Conservation (phyloP, 2,329 filamentous ascomycete genomes). For the Curvularia verruculosa region DNA sequence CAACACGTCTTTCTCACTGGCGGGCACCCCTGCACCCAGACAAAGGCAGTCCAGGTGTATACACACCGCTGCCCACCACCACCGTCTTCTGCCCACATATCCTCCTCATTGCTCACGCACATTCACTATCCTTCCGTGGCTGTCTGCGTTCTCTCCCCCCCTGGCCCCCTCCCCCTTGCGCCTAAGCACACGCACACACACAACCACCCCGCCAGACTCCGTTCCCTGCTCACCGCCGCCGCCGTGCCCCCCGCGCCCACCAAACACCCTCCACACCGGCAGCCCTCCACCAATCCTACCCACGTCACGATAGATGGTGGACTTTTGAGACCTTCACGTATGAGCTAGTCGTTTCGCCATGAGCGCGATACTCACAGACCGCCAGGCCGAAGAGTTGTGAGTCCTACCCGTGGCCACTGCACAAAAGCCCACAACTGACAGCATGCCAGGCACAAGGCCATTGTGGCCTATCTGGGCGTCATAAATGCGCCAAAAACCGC, state of each 20-base stretch:
- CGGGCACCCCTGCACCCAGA: conserved; percentile 15
- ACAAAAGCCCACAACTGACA: conserved; percentile 11
- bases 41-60: conserved; percentile 4
- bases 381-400: conserved; percentile 89
- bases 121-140: conserved; percentile 12
- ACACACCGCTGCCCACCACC: conserved; percentile 6
- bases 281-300: conserved; percentile 8
- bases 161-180: conserved; percentile 1
- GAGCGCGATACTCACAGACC: conserved; percentile 75
- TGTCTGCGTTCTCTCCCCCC: conserved; percentile 3
- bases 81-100: conserved; percentile 1
- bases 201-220: conserved; percentile 6
- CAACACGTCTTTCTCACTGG: conserved; percentile 11
- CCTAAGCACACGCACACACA: conserved; percentile 6
- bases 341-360: conserved; percentile 56
- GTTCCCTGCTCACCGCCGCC: conserved; percentile 28
- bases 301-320: conserved; percentile 40
- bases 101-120: conserved; percentile 6
- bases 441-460: conserved; percentile 78
- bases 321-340: conserved; percentile 25
- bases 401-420: conserved; percentile 45
- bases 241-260: conserved; percentile 22
- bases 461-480: conserved; percentile 84
- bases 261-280: conserved; percentile 24
- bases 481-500: conserved; percentile 74